Evolutionary conservation across 306 rosid species (phyloP), one percentile per base, ranked within the genome.

Genomic region (Crataegus laevigata): DNA sequence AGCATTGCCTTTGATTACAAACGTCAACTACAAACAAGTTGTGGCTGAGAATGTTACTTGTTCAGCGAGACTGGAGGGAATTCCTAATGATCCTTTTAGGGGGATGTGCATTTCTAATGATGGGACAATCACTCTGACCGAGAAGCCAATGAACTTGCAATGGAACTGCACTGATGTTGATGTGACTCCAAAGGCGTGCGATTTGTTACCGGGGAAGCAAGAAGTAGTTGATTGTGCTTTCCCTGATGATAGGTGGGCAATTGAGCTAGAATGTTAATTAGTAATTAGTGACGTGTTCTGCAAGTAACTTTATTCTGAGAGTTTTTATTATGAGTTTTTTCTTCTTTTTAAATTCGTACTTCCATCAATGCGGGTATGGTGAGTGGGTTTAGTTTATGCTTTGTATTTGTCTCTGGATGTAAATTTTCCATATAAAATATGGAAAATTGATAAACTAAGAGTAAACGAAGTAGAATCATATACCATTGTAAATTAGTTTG

Each of bases 21-120:
- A 75, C 68, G 89, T 93, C 32, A 84, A 88, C 75, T 89, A 83
- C 34, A 82, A 70, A 50, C 88, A 91, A 5, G 43, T 84, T 11
- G 60, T 13, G 63, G 97, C 98, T 0, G 77, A 76, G 30, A 87
- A 87, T 30, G 96, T 80, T 15, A 84, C 87, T 7, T 71, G 68
- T 51, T 36, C 85, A 6, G 93, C 85, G 30, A 74, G 65, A 24
- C 83, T 89, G 10, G 89, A 83, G 0, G 97, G 98, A 1, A 87
- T 91, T 21, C 1, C 50, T 0, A 74, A 75, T 11, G 88, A 91
- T 54, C 80, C 81, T 8, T 90, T 90, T 25, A 88, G 69, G 8
- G 85, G 86, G 47, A 90, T 90, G 6, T 92, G 93, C 64, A 72
- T 88, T 21, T 88, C 96, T 29, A 90, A 92, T 67, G 83, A 92